Evolutionary conservation across 1,284 basidiomycete species (phyloP).

Genomic region (Waitea zeae): DNA sequence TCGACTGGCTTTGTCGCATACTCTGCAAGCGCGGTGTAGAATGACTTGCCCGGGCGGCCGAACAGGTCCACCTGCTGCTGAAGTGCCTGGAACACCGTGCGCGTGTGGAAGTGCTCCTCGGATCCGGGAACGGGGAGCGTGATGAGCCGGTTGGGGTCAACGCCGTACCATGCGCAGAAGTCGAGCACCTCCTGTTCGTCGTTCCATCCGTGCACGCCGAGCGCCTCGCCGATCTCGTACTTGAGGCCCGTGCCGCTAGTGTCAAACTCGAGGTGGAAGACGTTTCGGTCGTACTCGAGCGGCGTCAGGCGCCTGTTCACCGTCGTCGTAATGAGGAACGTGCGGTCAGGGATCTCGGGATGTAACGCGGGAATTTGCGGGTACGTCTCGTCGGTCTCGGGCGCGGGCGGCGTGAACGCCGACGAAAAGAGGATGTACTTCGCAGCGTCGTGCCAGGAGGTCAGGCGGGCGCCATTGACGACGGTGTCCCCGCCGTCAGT

Average conservation of each 20-base stretch:
- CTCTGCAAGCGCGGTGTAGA: slow-evolving; percentile 79
- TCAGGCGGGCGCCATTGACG: slow-evolving; percentile 42
- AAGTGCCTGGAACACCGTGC: slow-evolving; percentile 89
- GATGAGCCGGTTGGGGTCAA: slow-evolving; percentile 69
- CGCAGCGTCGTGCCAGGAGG: slow-evolving; percentile 77
- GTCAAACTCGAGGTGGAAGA: slow-evolving; percentile 97
- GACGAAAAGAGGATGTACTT: slow-evolving; percentile 82
- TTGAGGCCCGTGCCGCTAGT: slow-evolving; percentile 85
- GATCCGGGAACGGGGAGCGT: slow-evolving; percentile 58
- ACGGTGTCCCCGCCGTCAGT: slow-evolving; percentile 38
- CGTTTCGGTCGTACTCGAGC: slow-evolving; percentile 90
- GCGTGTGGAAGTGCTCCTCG: slow-evolving; percentile 53
- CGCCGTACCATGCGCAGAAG: slow-evolving; percentile 87
- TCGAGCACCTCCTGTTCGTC: slow-evolving; percentile 77
- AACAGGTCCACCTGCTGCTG: slow-evolving; percentile 97
- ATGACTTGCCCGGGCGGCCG: slow-evolving; percentile 89
- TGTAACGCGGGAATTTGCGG: slow-evolving; percentile 54
- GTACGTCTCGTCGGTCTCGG: slow-evolving; percentile 22
- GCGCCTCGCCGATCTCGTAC: slow-evolving; percentile 92
- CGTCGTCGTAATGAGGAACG: slow-evolving; percentile 83
- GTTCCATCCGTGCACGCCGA: slow-evolving; percentile 97
- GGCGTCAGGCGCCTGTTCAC: slow-evolving; percentile 95
- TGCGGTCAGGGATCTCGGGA: slow-evolving; percentile 81
- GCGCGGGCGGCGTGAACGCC: slow-evolving; percentile 41
- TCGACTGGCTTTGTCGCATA: slow-evolving; percentile 64